Conservation (phyloP, 1,139 yeast genomes). For the Pneumocystis wakefieldiae region DNA sequence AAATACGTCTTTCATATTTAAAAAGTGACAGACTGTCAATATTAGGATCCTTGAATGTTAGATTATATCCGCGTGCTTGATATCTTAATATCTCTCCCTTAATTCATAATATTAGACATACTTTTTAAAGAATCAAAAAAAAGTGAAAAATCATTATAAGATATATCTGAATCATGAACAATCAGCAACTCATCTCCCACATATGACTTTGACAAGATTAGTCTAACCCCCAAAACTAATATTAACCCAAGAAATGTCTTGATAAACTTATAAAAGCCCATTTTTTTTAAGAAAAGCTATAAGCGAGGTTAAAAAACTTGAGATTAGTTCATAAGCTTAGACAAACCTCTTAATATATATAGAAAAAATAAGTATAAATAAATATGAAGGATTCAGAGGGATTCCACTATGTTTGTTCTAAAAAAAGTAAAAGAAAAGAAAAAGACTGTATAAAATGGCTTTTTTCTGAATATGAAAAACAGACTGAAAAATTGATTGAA, state of each 20-base stretch:
- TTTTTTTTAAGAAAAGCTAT: background rate
- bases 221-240: background rate
- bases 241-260: background rate
- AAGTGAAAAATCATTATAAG: slow-evolving; percentile 21
- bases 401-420: background rate
- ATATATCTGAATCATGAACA: slow-evolving; percentile 25
- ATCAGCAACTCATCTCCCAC: slow-evolving; percentile 22
- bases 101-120: slow-evolving; percentile 2
- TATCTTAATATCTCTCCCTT: background rate
- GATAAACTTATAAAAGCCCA: background rate
- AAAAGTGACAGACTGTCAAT: slow-evolving; percentile 27
- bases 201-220: slow-evolving; percentile 5
- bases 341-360: background rate
- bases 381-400: background rate
- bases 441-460: background rate
- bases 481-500: background rate
- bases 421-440: background rate
- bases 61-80: slow-evolving; percentile 21
- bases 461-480: background rate
- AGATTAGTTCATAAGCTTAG: background rate
- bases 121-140: slow-evolving; percentile 22
- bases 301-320: background rate
- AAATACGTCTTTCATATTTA: slow-evolving; percentile 31
- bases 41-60: slow-evolving; percentile 21
- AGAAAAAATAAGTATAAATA: background rate